phyloP scores from a whole-genome alignment of 192 early-diverging fungal genomes.

The Dimargaris verticillata region DNA sequence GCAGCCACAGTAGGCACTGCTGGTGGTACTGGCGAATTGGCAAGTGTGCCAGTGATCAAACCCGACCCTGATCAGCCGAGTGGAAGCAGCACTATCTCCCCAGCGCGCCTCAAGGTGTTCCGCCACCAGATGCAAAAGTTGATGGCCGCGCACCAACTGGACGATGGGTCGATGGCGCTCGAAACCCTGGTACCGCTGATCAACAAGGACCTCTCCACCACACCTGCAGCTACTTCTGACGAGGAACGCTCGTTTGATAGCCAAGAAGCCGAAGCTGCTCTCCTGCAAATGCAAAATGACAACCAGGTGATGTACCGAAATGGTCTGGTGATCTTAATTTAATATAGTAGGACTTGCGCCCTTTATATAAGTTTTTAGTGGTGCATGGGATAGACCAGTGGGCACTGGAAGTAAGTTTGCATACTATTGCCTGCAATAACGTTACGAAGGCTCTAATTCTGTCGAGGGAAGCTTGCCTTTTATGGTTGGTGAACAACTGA shows the following conservation, averaged over 20 bases:
- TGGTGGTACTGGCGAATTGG: no score
- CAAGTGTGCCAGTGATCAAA: no score
- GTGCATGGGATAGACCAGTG: no score
- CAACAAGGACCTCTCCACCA: conserved; percentile 30
- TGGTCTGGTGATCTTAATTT: conserved; percentile 48
- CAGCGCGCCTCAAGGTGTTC: conserved; percentile 24
- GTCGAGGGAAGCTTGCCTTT: no score
- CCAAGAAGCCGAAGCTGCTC: conserved; percentile 37
- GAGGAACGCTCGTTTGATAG: conserved; percentile 24
- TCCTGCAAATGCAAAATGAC: conserved; percentile 37
- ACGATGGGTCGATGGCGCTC: conserved; percentile 31
- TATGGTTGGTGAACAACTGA: no score
- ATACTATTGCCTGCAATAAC: no score
- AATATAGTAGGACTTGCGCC: conserved; percentile 10
- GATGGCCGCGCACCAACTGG: conserved; percentile 25
- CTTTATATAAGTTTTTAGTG: no score
- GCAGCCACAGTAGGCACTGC: no score
- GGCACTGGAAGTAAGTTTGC: no score
- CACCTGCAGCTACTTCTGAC: conserved; percentile 11
- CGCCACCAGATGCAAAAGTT: conserved; percentile 27
- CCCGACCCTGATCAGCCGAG: no score
- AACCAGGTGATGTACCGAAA: conserved; percentile 62
- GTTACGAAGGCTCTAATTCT: no score
- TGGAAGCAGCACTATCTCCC: no score
- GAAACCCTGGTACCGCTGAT: conserved; percentile 35